These are phyloP conservation scores for Fragaria nilgerrensis DNA, from an alignment of 306 rosid genomes.

Conservation along the genomic window DNA sequence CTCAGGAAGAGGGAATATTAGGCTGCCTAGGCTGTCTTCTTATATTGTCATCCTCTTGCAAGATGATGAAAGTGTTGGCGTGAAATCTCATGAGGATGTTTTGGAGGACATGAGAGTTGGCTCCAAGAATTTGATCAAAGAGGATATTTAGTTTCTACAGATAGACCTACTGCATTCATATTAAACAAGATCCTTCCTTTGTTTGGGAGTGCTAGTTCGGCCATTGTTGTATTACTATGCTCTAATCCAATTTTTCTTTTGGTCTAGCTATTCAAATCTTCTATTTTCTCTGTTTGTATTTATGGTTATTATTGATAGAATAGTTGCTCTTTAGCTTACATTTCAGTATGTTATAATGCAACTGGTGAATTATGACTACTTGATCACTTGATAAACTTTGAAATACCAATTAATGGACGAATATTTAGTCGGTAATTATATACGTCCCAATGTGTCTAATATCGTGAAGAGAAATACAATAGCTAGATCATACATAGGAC, in stretches of 20 bases:
- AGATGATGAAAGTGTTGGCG: not conserved
- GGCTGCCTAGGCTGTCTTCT: not conserved
- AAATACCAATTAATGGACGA: too few relatives aligned
- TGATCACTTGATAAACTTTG: too few relatives aligned
- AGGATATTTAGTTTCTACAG: conserved; percentile 1
- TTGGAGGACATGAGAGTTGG: not conserved
- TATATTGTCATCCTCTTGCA: not conserved
- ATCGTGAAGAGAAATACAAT: not conserved
- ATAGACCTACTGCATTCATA: not conserved
- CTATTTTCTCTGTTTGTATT: not conserved
- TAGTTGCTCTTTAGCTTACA: not conserved
- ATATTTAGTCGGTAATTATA: too few relatives aligned
- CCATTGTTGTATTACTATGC: not conserved
- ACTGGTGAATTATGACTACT: too few relatives aligned
- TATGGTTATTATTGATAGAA: not conserved
- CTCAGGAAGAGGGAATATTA: conserved; percentile 19
- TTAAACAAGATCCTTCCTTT: not conserved
- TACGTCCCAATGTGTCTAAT: not conserved
- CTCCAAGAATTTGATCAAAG: not conserved
- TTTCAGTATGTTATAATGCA: not conserved
- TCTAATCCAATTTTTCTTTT: not conserved
- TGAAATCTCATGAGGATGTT: not conserved
- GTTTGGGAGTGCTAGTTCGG: not conserved
- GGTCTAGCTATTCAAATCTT: not conserved
- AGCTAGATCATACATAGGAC: not conserved